Conservation (phyloP, 495 filamentous ascomycete genomes). For the Tuber microsphaerosporum region DNA sequence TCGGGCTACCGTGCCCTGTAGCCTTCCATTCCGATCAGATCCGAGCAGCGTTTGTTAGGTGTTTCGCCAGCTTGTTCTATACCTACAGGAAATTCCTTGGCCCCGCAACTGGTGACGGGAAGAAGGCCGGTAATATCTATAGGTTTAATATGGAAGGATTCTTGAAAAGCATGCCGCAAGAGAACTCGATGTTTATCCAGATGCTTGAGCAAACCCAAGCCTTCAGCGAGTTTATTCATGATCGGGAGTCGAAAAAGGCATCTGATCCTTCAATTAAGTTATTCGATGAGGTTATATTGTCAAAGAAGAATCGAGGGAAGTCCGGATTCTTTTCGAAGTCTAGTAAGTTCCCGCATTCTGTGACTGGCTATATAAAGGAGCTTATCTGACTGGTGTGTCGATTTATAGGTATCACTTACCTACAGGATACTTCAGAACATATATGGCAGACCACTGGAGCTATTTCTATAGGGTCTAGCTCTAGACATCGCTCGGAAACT, state of each 20-base stretch:
- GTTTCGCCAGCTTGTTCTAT: slow-evolving; percentile 88
- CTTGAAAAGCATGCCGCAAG: slow-evolving; percentile 77
- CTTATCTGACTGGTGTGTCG: slow-evolving; percentile 38
- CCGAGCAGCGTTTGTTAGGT: slow-evolving; percentile 86
- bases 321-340: slow-evolving; percentile 47
- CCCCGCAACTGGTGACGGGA: slow-evolving; percentile 71
- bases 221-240: slow-evolving; percentile 95
- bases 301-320: slow-evolving; percentile 80
- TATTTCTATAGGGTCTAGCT: slow-evolving; percentile 58
- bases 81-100: slow-evolving; percentile 83
- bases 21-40: slow-evolving; percentile 89
- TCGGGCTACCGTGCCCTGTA: slow-evolving; percentile 78
- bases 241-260: slow-evolving; percentile 62
- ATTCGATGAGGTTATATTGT: slow-evolving; percentile 92
- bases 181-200: slow-evolving; percentile 79
- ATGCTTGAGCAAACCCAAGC: slow-evolving; percentile 91
- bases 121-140: slow-evolving; percentile 78
- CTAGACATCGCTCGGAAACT: slow-evolving; percentile 66
- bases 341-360: slow-evolving; percentile 50
- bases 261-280: slow-evolving; percentile 63
- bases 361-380: slow-evolving; percentile 30
- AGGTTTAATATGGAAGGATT: slow-evolving; percentile 93
- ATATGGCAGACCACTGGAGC: slow-evolving; percentile 77
- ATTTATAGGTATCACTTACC: slow-evolving; percentile 57
- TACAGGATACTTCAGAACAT: slow-evolving; percentile 81